Evolutionary conservation across 2,329 filamentous ascomycete genomes (phyloP).

Genomic region (Aspergillus fructus): DNA sequence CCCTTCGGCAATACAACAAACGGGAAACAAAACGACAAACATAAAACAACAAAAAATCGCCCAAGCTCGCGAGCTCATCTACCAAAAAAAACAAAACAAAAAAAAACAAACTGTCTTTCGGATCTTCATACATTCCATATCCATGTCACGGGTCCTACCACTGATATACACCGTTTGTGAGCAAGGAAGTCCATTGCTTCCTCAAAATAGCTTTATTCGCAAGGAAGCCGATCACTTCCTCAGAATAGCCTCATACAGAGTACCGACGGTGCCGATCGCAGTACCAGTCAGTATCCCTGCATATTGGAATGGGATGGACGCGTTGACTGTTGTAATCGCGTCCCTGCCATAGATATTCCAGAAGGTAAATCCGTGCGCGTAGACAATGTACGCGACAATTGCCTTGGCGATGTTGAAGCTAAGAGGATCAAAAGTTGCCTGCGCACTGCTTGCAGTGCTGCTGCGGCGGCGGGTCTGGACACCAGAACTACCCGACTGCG

Average conservation of each 20-base stretch:
- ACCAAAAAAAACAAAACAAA: not conserved
- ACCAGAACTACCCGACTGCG: slow-evolving; percentile 22
- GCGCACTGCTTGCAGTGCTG: slow-evolving; percentile 7
- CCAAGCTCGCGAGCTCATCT: not conserved
- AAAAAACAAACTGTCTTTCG: not conserved
- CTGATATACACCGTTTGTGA: slow-evolving; percentile 4
- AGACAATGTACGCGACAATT: slow-evolving; percentile 76
- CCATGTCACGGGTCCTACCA: not conserved
- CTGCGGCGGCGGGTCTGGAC: slow-evolving; percentile 23
- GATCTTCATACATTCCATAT: not conserved
- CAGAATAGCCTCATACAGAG: slow-evolving; percentile 49
- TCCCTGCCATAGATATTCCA: slow-evolving; percentile 36
- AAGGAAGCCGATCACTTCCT: slow-evolving; percentile 31
- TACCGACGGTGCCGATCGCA: slow-evolving; percentile 42
- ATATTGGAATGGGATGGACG: slow-evolving; percentile 39
- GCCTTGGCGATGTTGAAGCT: slow-evolving; percentile 90
- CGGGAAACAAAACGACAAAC: not conserved
- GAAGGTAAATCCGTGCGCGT: slow-evolving; percentile 52
- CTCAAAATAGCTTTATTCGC: too few species aligned
- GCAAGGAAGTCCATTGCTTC: not conserved
- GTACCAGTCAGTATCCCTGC: slow-evolving; percentile 42
- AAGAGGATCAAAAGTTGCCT: slow-evolving; percentile 68
- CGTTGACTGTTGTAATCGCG: slow-evolving; percentile 39
- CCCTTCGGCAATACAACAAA: not conserved
- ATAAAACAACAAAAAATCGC: not conserved